These are phyloP conservation scores for Trametes maxima DNA, from an alignment of 768 basidiomycete species.

Conservation along the genomic window DNA sequence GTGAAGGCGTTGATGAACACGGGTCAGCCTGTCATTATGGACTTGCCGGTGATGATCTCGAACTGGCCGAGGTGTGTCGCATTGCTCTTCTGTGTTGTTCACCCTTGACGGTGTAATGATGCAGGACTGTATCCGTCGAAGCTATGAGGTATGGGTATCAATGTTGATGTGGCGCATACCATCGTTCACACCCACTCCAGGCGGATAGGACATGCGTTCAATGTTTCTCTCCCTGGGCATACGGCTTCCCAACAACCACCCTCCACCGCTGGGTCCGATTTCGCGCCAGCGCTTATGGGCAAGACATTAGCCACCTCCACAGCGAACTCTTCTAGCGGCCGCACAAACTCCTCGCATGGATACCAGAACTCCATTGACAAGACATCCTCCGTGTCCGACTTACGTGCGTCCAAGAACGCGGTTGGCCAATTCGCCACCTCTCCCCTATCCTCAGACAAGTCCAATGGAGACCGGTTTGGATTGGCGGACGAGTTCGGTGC, in stretches of 20 bases:
- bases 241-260: neutral
- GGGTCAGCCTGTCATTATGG: conserved; percentile 64
- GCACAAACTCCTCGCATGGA: conserved; percentile 23
- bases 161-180: neutral
- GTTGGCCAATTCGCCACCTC: conserved; percentile 35
- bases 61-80: conserved; percentile 79
- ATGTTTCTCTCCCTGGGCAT: conserved; percentile 35
- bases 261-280: conserved; percentile 3
- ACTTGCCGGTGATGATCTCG: conserved; percentile 78
- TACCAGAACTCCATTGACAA: conserved; percentile 20
- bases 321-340: conserved; percentile 1
- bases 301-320: neutral
- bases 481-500: conserved; percentile 31
- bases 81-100: conserved; percentile 21
- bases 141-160: conserved; percentile 50
- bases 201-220: conserved; percentile 53
- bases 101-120: conserved; percentile 7
- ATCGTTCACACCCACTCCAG: conserved; percentile 31
- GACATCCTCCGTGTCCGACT: conserved; percentile 9
- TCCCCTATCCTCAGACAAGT: conserved; percentile 24
- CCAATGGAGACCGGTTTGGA: conserved; percentile 23
- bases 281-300: conserved; percentile 15
- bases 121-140: conserved; percentile 69
- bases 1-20: conserved; percentile 80
- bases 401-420: conserved; percentile 24